Percentiles rank a stretch among this genome's conserved stretches.
phyloP scores from a whole-genome alignment of 2,329 filamentous ascomycete species.

The Phyllosticta citrichinensis region DNA sequence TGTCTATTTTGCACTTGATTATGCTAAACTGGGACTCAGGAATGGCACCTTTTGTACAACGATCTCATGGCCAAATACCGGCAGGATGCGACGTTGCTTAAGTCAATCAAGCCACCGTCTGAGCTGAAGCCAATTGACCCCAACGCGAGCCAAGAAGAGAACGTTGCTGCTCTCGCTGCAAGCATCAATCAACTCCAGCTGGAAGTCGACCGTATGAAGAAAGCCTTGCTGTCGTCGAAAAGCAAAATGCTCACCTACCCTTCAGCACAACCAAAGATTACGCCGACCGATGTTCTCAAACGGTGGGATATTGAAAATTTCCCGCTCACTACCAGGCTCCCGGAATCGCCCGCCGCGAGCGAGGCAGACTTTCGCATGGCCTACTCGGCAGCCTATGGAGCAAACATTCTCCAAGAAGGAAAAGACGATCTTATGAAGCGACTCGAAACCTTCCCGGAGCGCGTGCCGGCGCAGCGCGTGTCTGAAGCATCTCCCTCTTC shows the following conservation, averaged over 20 bases:
- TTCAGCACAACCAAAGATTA: constrained; percentile 1
- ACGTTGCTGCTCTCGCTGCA: constrained; percentile 28
- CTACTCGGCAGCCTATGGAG: constrained; percentile 38
- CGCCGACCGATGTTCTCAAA: constrained; percentile 5
- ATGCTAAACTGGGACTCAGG: constrained; percentile 19
- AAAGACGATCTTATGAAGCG: constrained; percentile 43
- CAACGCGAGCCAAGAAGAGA: constrained; percentile 29
- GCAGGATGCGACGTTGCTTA: constrained; percentile 27
- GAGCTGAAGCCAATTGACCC: constrained; percentile 26
- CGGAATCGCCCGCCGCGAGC: constrained; percentile 22
- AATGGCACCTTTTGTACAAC: constrained; percentile 32
- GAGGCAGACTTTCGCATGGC: constrained; percentile 41
- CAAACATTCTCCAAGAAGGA: constrained; percentile 39
- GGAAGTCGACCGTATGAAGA: constrained; percentile 28
- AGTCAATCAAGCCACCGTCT: constrained; percentile 16
- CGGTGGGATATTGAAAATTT: not conserved
- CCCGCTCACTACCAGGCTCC: constrained; percentile 14
- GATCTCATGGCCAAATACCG: constrained; percentile 30
- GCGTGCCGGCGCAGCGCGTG: constrained; percentile 21
- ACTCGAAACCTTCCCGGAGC: constrained; percentile 24
- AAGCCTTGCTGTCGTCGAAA: constrained; percentile 3
- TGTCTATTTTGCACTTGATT: not conserved
- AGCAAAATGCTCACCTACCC: not conserved
- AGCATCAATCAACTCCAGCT: constrained; percentile 32
- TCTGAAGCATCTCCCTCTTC: constrained; percentile 27